Evolutionary conservation across 1,284 basidiomycete genomes (phyloP).

Genomic region (Omphalotus olearius): DNA sequence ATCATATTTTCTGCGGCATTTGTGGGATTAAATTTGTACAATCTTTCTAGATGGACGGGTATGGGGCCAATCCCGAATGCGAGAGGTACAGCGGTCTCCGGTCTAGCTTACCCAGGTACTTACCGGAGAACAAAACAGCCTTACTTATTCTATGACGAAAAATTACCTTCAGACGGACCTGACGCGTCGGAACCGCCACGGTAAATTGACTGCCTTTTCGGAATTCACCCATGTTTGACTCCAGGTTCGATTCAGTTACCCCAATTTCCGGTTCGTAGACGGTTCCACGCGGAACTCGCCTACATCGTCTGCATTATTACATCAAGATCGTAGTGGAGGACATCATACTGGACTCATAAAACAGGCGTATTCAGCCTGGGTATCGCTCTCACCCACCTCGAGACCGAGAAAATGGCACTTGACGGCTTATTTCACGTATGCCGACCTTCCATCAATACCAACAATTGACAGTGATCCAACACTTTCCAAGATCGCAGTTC

Average conservation of each 20-base stretch:
- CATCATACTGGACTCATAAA: conserved; percentile 54
- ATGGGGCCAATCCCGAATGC: conserved; percentile 63
- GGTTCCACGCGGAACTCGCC: conserved; percentile 43
- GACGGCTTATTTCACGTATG: conserved; percentile 61
- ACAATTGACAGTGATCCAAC: conserved; percentile 53
- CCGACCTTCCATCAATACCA: conserved; percentile 53
- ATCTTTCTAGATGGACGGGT: conserved; percentile 48
- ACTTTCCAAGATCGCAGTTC: conserved; percentile 47
- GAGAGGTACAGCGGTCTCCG: conserved; percentile 39
- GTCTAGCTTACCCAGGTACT: conserved; percentile 1
- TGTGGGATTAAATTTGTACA: background rate
- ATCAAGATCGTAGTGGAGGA: conserved; percentile 51
- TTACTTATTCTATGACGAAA: conserved; percentile 66
- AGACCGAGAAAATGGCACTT: conserved; percentile 58
- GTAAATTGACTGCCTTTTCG: conserved; percentile 25
- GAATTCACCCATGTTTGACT: conserved; percentile 4
- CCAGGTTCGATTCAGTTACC: conserved; percentile 26
- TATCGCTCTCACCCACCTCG: conserved; percentile 40
- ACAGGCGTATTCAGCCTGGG: conserved; percentile 63
- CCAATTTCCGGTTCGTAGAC: conserved; percentile 55
- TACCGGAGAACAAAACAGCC: conserved; percentile 32
- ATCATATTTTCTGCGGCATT: background rate
- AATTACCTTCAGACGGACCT: conserved; percentile 39
- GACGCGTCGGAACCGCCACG: conserved; percentile 33
- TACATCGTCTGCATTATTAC: conserved; percentile 51